Conservation (phyloP, 306 rosid genomes). For the Dryas alaskensis region DNA sequence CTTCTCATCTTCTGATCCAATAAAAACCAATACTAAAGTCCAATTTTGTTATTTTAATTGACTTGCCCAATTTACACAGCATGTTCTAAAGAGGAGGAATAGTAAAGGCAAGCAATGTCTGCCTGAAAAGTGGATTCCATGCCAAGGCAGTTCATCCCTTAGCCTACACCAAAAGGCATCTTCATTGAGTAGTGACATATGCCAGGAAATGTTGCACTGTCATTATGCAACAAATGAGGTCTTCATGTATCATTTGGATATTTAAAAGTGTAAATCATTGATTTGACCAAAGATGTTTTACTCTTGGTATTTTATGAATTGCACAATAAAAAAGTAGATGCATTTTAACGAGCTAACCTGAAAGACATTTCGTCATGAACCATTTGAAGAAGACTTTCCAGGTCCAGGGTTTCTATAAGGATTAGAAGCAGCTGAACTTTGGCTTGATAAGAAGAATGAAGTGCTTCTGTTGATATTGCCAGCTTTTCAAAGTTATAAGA, state of each 20-base stretch:
- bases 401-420: slow-evolving; percentile 78
- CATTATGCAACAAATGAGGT: background rate
- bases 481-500: slow-evolving; percentile 73
- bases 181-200: background rate
- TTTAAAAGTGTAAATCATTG: background rate
- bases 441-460: slow-evolving; percentile 54
- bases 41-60: background rate
- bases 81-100: no score
- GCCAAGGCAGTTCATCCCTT: background rate
- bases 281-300: background rate
- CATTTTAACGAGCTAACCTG: slow-evolving; percentile 52
- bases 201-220: background rate
- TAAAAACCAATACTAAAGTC: background rate
- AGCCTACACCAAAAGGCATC: background rate
- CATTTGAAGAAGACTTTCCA: slow-evolving; percentile 90
- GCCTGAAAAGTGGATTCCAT: slow-evolving; percentile 8
- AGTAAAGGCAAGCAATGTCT: background rate
- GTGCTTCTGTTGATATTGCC: slow-evolving; percentile 64
- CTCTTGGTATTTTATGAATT: background rate
- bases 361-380: slow-evolving; percentile 84
- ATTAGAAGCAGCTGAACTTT: slow-evolving; percentile 78
- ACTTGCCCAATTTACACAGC: background rate
- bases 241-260: background rate
- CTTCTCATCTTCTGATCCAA: slow-evolving; percentile 8
- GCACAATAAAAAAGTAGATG: slow-evolving; percentile 8